Percentiles rank a stretch among this genome's conserved stretches.
These are phyloP conservation scores for Mortierella sp. DNA, from an alignment of 371 early-diverging fungal species.

Conservation along the genomic window DNA sequence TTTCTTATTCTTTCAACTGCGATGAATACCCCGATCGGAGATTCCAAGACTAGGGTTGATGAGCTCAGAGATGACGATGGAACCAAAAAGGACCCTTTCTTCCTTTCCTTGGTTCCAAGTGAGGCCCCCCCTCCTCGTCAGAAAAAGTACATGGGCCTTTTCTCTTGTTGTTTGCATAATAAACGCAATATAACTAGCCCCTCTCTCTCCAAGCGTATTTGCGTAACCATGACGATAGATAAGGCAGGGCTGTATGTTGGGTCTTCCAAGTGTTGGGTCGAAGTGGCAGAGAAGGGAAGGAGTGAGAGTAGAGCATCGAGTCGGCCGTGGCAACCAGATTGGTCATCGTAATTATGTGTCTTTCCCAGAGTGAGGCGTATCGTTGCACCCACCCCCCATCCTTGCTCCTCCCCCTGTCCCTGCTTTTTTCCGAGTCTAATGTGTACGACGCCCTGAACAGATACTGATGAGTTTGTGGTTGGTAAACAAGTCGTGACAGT, in stretches of 20 bases:
- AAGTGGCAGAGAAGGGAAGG: no score
- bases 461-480: background rate
- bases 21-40: background rate
- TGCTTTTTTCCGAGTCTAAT: background rate
- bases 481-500: background rate
- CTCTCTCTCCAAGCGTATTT: background rate
- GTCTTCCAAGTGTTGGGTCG: no score
- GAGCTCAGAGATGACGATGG: background rate
- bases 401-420: background rate
- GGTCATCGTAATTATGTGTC: conserved; percentile 5
- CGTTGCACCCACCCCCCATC: background rate
- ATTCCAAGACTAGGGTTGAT: background rate
- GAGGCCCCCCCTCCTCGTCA: background rate
- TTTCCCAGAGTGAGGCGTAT: background rate
- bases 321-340: background rate
- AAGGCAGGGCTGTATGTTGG: background rate
- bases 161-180: background rate
- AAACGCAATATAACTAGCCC: background rate
- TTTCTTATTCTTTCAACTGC: background rate
- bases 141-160: background rate
- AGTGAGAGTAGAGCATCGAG: background rate
- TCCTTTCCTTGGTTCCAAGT: background rate
- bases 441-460: background rate
- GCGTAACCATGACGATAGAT: conserved; percentile 3
- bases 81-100: background rate